A percentile compares a stretch with the other conserved stretches of the same genome.
phyloP scores from a whole-genome alignment of 2,329 filamentous ascomycete genomes.

The Alternaria postmessia region DNA sequence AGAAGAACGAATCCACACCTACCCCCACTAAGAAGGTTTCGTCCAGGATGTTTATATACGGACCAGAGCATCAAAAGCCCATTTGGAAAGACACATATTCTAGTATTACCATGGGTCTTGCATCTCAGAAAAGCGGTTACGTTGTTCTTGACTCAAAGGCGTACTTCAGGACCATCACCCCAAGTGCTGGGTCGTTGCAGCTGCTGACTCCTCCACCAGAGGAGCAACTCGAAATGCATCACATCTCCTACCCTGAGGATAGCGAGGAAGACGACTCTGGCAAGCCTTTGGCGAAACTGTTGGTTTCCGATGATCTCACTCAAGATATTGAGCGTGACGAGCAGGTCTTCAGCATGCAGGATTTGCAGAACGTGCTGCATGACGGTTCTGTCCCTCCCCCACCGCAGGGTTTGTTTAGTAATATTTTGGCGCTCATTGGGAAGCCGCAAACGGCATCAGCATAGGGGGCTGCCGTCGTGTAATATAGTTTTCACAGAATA shows the following conservation, averaged over 20 bases:
- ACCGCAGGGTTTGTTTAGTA: slow-evolving; percentile 26
- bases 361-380: slow-evolving; percentile 29
- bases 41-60: slow-evolving; percentile 70
- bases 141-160: slow-evolving; percentile 78
- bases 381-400: slow-evolving; percentile 24
- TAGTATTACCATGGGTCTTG: slow-evolving; percentile 70
- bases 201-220: slow-evolving; percentile 45
- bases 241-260: slow-evolving; percentile 16
- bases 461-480: slow-evolving; percentile 9
- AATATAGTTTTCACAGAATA: slow-evolving; percentile 3
- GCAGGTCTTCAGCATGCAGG: slow-evolving; percentile 25
- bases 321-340: slow-evolving; percentile 23
- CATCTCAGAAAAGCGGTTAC: slow-evolving; percentile 73
- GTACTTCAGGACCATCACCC: slow-evolving; percentile 65
- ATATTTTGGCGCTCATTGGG: slow-evolving; percentile 26
- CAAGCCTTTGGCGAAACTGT: slow-evolving; percentile 2
- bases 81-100: slow-evolving; percentile 65
- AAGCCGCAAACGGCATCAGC: slow-evolving; percentile 20
- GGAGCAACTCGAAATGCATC: slow-evolving; percentile 42
- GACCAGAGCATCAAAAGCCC: slow-evolving; percentile 65
- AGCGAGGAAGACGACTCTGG: slow-evolving; percentile 17
- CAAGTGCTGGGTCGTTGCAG: slow-evolving; percentile 36
- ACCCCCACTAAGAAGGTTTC: slow-evolving; percentile 47
- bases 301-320: slow-evolving; percentile 17
- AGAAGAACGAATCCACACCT: slow-evolving; percentile 47